Evolutionary conservation across 1,139 yeast genomes (phyloP), one percentile per base, ranked within the genome.

Genomic region (Sugiyamaella grinbergsii): DNA sequence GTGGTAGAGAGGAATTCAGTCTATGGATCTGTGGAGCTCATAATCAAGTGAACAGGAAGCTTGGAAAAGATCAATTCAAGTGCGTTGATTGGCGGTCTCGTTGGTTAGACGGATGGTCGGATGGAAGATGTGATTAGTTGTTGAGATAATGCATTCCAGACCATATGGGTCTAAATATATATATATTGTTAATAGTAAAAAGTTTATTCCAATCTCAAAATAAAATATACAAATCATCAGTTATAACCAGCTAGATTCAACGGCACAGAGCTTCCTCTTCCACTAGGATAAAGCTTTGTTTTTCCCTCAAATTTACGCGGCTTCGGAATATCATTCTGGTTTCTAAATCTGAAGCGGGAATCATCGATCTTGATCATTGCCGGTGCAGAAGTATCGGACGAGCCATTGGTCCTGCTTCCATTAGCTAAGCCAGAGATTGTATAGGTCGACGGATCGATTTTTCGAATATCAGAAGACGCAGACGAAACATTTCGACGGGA

Each of bases 1-100:
- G 70, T 10, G 79, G 81, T 8, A 89, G 87, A 62, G 95, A 89
- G 49, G 85, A 81, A 50, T 80, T 93, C 60, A 95, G 97, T 1
- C 75, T 71, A 59, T 93, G 99, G 99, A 72, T 93, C 52, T 94
- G 98, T 70, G 85, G 83, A 56, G 98, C 98, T 3, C 98, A 93
- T 70, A 93, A 93, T 64, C 87, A 80, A 37, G 98, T 94, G 22
- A 93, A 94, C 67, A 73, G 66, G 15, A 91, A 90, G 67, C 68
- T 91, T 24, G 95, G 95, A 1, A 93, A 93, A 69, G 90, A 89
- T 4, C 73, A 73, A 54, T 93, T 93, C 65, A 90, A 93, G 65
- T 93, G 98, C 64, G 74, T 81, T 54, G 76, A 87, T 58, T 94
- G 98, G 98, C 84, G 83, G 63, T 81, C 86, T 62, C 81, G 98